Evolutionary conservation across 768 basidiomycete genomes (phyloP), one percentile per base, ranked within the genome.

Genomic region (Lentinula raphanica): DNA sequence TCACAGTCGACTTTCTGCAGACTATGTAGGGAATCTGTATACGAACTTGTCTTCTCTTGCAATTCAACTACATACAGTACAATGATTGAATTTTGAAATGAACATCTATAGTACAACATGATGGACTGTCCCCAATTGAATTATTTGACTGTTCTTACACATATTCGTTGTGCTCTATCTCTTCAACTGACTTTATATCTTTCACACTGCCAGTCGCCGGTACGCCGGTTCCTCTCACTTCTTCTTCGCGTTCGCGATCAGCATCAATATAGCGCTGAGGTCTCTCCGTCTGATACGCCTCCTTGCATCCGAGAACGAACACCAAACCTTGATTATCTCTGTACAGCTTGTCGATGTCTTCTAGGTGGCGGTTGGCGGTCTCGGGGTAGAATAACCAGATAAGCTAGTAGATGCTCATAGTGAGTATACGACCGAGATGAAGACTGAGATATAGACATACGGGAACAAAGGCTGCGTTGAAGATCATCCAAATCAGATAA

Each of bases 321-420:
- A 78, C 70, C 53, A 54, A 42, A n/a, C 27, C 40, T 48, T 65
- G 69, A 56, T 76, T 74, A 54, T 79, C 79, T 25, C 74, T 72
- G 61, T 79, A 81, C 15, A 81, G 65, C 42, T 64, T 72, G 64
- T 81, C 79, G 21, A 81, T 78, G 59, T 81, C 79, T 62, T 81
- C 79, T 13, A 79, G 65, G 59, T 78, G 75, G 25, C 79, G 70
- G 59, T 81, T 81, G 2, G 79, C 72, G 1, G 78, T 79, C 63
- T 81, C 79, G 0, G 78, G 79, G 63, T 81, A 81, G 12, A 81
- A 57, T 1, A 78, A 62, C 70, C 73, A 81, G 49, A 79, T 66
- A 35, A 79, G 60, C 79, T 80, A 31, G 4, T 13, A 38, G n/a
- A n/a, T n/a, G n/a, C n/a, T n/a, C n/a, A n/a, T n/a, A n/a, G n/a